Base-by-base conservation (phyloP, 1,284 basidiomycete genomes). In the Puccinia polysora region DNA sequence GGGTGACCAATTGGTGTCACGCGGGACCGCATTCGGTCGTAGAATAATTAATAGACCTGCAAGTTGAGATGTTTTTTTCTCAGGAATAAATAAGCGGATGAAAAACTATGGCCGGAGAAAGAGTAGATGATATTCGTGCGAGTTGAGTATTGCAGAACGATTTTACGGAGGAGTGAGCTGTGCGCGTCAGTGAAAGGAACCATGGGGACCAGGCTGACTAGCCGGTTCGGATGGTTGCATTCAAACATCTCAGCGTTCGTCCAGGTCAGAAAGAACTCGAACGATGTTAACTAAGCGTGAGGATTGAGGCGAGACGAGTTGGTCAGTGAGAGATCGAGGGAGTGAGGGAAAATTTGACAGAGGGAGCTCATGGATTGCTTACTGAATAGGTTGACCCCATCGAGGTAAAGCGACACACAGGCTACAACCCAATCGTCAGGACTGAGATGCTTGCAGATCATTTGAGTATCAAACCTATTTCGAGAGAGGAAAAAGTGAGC, bases 381-480 rank as follows among this genome's bases (percentile, higher is more conserved):
- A 70, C 68, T 43, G 23, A 70, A 70, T 43, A 70, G 47, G 47
- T 70, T 70, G 25, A 70, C 68, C 38, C 30, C 68, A 50, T 70
- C 68, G 14, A 70, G 68, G 25, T 70, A 70, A 2, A 70, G 58
- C 25, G 68, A 70, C 18, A 70, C 58, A 43, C 68, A 70, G 20
- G 56, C 68, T 23, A 70, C 56, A 12, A 70, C 68, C 68, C 68
- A 70, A 25, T 70, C 68, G 25, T 70, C 68, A 49, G 68, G 68
- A 32, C 58, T 70, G 20, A 70, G 58, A 49, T 70, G 56, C 34
- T 70, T 60, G 58, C 68, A 70, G 34, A 70, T 70, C 68, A 70
- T 70, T 53, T 70, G 68, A 52, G 68, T 70, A 28, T 70, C 68
- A 70, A 62, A 70, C 1, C 68, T 70, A 32, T 34, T 30, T 7